phyloP scores from a whole-genome alignment of 495 filamentous ascomycete species.

The Neurospora sp. region DNA sequence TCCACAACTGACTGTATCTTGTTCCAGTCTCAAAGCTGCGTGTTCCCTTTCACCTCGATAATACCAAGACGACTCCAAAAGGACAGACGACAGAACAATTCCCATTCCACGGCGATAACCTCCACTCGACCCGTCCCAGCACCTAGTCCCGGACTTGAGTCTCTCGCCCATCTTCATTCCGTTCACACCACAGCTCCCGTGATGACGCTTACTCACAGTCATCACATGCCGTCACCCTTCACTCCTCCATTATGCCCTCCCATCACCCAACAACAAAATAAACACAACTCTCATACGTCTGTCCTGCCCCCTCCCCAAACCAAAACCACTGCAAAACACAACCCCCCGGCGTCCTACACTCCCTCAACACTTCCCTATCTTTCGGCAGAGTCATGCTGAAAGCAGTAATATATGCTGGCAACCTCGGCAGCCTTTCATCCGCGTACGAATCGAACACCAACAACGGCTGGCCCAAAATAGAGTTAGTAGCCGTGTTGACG shows the following conservation, averaged over 20 bases:
- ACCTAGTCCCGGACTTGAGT: not conserved
- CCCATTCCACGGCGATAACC: not conserved
- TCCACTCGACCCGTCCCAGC: not conserved
- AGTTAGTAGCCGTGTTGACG: conserved; percentile 49
- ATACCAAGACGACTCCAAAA: not conserved
- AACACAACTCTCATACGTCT: conserved; percentile 61
- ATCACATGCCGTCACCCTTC: too few species aligned
- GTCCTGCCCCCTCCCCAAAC: conserved; percentile 51
- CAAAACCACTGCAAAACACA: conserved; percentile 52
- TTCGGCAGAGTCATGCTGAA: conserved; percentile 56
- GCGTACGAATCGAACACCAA: conserved; percentile 42
- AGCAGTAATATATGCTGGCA: conserved; percentile 45
- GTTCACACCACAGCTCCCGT: not conserved
- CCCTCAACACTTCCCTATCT: not conserved
- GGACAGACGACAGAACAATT: not conserved
- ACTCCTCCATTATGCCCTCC: not conserved
- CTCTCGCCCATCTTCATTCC: not conserved
- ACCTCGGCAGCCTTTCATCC: conserved; percentile 30
- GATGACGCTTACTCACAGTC: not conserved
- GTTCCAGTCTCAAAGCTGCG: not conserved
- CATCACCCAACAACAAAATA: conserved; percentile 38
- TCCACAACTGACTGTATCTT: not conserved
- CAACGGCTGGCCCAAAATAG: conserved; percentile 42
- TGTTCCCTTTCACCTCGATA: not conserved
- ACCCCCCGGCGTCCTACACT: conserved; percentile 45